Percentiles rank a stretch among this genome's conserved stretches.
Conservation (phyloP, 1,284 basidiomycete genomes). For the Marasmius fiardii region DNA sequence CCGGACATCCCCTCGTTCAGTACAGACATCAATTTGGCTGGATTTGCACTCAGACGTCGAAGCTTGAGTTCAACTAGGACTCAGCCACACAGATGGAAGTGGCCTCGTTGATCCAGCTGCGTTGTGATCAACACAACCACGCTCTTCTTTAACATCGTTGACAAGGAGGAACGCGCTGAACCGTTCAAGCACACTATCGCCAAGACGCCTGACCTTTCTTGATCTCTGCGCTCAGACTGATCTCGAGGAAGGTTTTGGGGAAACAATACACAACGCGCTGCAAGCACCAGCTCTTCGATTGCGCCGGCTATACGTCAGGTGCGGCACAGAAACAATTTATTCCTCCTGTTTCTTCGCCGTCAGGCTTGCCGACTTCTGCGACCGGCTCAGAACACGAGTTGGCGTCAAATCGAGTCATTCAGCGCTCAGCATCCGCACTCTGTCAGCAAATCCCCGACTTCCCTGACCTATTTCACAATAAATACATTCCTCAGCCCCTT, state of each 20-base stretch:
- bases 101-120: too few species aligned
- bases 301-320: too few species aligned
- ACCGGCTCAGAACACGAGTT: not conserved
- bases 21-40: conserved; percentile 12
- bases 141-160: too few species aligned
- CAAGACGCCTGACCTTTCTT: too few species aligned
- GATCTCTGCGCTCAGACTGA: too few species aligned
- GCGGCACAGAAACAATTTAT: not conserved
- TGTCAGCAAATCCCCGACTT: not conserved
- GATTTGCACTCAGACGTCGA: conserved; percentile 8
- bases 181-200: too few species aligned
- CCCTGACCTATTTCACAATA: not conserved
- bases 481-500: not conserved
- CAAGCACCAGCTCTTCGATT: not conserved
- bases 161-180: too few species aligned
- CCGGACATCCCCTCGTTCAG: conserved; percentile 14
- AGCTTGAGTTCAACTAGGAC: too few species aligned
- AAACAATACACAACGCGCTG: not conserved
- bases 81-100: too few species aligned
- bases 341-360: not conserved
- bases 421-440: not conserved
- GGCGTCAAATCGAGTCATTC: not conserved
- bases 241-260: not conserved
- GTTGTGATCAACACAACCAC: too few species aligned
- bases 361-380: too few species aligned